A percentile compares a stretch with the other conserved stretches of the same genome.
These are phyloP conservation scores for Proliferodiscus dingleyae DNA, from an alignment of 2,329 filamentous ascomycete genomes.

Conservation along the genomic window DNA sequence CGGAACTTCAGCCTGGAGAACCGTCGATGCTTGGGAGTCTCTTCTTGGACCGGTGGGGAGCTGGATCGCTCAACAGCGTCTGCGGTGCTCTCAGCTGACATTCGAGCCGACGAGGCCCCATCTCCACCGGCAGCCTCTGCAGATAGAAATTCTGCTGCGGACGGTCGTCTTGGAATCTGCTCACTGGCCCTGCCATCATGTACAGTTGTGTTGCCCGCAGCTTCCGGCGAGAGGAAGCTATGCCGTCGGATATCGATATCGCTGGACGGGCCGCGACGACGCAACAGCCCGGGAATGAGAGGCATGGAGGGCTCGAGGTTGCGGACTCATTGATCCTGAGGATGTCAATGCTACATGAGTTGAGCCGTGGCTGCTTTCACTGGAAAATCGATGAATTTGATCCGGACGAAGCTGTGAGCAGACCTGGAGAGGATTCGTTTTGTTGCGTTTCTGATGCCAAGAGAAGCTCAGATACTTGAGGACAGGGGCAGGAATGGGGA, in stretches of 20 bases:
- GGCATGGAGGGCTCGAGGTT: conserved; percentile 21
- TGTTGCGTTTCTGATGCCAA: background rate
- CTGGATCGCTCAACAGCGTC: conserved; percentile 16
- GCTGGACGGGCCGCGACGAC: conserved; percentile 26
- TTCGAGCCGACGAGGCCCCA: conserved; percentile 10
- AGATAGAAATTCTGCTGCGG: conserved; percentile 26
- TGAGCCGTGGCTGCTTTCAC: background rate
- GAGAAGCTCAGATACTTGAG: conserved; percentile 8
- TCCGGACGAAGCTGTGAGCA: too few relatives aligned
- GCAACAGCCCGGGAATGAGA: conserved; percentile 27
- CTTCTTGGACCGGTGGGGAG: conserved; percentile 48
- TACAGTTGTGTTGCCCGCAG: conserved; percentile 14
- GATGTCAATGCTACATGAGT: background rate
- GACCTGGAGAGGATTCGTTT: too few relatives aligned
- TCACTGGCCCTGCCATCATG: conserved; percentile 30
- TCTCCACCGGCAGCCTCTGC: conserved; percentile 12
- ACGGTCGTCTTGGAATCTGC: conserved; percentile 29
- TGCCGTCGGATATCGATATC: conserved; percentile 30
- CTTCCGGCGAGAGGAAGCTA: conserved; percentile 26
- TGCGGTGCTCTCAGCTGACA: conserved; percentile 17
- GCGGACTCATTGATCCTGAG: conserved; percentile 29
- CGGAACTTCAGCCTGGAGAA: conserved; percentile 76
- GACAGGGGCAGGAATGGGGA: too few relatives aligned
- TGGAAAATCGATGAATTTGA: too few relatives aligned
- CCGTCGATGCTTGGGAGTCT: conserved; percentile 52